Evolutionary conservation across 2,329 filamentous ascomycete genomes (phyloP), one percentile per base, ranked within the genome.

Genomic region (Dothideomycetes sp.): DNA sequence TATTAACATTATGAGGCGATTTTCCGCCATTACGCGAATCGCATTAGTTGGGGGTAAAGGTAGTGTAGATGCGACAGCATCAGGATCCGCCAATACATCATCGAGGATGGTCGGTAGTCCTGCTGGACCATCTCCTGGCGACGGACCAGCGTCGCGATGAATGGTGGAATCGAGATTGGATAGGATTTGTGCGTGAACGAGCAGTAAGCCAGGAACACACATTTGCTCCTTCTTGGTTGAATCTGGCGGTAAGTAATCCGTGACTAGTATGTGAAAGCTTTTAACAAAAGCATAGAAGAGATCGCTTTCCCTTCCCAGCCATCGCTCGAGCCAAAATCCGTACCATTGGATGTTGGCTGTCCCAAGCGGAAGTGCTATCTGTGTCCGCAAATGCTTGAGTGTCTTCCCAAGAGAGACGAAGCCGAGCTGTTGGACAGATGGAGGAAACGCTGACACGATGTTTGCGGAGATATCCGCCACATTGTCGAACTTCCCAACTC

Each of bases 221-320:
- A 79, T 63, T 42, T 72, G 70, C 46, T 77, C 72, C n/a, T 61
- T 59, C 40, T 68, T 65, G 35, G 70, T 67, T 5, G 71, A 62
- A 22, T 69, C 66, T 5, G 49, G 42, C 1, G 56, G 65, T 7
- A 67, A 53, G 47, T 64, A 71, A 44, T 91, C 84, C 31, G 84
- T 77, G 3, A 80, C 72, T 3, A 95, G 68, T 15, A 89, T 72
- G 57, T 89, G 83, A 51, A 83, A 93, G 56, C 91, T 81, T 60
- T 94, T 94, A 63, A 79, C 77, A 53, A 95, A 95, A 33, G 93
- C 81, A 62, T 89, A 94, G 56, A 94, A 85, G 24, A 95, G 67
- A 53, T 94, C 88, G 3, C 83, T 93, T 51, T 94, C 87, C 2
- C 79, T 77, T 11, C 88, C 88, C 45, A 77, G 81, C 88, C 88